Base-by-base conservation (phyloP, 2,329 filamentous ascomycete genomes). In the Monilinia polystroma region DNA sequence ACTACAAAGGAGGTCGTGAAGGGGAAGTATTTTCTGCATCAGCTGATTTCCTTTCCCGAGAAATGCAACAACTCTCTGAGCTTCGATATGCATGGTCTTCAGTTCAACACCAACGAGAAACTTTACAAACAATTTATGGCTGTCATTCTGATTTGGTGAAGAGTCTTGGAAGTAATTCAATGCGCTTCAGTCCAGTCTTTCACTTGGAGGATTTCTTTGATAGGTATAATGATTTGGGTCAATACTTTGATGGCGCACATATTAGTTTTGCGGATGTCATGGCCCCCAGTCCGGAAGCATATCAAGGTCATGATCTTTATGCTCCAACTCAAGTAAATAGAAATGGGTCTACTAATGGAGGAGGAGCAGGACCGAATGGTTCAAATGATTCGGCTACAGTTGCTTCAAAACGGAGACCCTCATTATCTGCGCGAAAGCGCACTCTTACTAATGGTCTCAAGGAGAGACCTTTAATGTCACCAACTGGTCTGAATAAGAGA, bases 141-240 rank as follows among this genome's bases (percentile, higher is more conserved):
- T 90, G 89, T n/a, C 92, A 96, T 74, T 83, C 86, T 0, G 90
- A 93, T 76, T 82, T 96, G n/a, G 88, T 93, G 64, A 90, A 91
- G 74, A 87, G 85, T 4, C 77, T 92, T 26, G 83, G 86, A 1
- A 87, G 83, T 64, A 91, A 86, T 69, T 83, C 87, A 0, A 88
- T 91, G 83, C 81, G 90, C 12, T 92, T 92, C 71, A 88, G 88
- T 0, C 89, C 91, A 0, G 90, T 91, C 1, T 94, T 95, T 73
- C 91, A 95, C 69, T 84, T 93, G 18, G 92, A 95, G 70, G 91
- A 95, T 75, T 96, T 96, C 77, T 93, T 95, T 72, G 91, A 95
- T 72, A 84, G 92, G 38, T 96, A 96, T 68, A 78, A 80, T 0
- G 85, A 83, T 67, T 81, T 87, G 55, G 81, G 81, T 1, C 82